These are phyloP conservation scores for Fusarium nodosum DNA, from an alignment of 2,329 filamentous ascomycete species.

Conservation along the genomic window DNA sequence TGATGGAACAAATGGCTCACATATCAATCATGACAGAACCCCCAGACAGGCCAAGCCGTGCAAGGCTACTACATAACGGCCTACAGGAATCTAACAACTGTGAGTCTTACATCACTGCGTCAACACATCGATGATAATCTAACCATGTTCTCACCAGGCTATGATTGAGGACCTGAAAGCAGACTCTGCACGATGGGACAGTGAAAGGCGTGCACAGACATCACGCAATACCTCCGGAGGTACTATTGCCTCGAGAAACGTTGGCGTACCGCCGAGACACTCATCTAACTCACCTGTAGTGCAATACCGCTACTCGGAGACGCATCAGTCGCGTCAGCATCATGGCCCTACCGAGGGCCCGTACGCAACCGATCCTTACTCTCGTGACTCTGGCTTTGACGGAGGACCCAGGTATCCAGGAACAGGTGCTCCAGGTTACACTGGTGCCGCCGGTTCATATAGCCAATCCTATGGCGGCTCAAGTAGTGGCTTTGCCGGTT, in stretches of 20 bases:
- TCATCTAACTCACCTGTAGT: conserved; percentile 71
- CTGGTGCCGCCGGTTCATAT: conserved; percentile 59
- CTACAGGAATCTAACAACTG: conserved; percentile 82
- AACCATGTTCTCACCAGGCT: conserved; percentile 57
- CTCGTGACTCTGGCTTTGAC: conserved; percentile 59
- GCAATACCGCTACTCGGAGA: conserved; percentile 70
- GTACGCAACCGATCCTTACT: conserved; percentile 55
- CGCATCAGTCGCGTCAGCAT: conserved; percentile 63
- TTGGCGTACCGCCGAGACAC: conserved; percentile 62
- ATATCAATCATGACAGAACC: conserved; percentile 59
- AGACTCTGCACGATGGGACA: conserved; percentile 73
- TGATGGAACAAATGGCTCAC: conserved; percentile 48
- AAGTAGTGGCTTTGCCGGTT: conserved; percentile 53
- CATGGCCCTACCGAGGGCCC: conserved; percentile 61
- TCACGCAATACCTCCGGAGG: conserved; percentile 68
- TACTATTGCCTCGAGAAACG: conserved; percentile 68
- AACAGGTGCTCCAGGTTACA: conserved; percentile 64
- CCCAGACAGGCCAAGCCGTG: conserved; percentile 70
- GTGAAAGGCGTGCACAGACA: conserved; percentile 69
- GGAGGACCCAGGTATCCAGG: conserved; percentile 64
- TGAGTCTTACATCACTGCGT: conserved; percentile 60
- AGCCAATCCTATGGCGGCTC: conserved; percentile 50
- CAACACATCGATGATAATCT: conserved; percentile 16
- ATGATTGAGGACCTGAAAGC: conserved; percentile 75
- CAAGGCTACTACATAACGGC: conserved; percentile 83